Conservation (phyloP, 2,329 filamentous ascomycete species). For the Claviceps arundinis region DNA sequence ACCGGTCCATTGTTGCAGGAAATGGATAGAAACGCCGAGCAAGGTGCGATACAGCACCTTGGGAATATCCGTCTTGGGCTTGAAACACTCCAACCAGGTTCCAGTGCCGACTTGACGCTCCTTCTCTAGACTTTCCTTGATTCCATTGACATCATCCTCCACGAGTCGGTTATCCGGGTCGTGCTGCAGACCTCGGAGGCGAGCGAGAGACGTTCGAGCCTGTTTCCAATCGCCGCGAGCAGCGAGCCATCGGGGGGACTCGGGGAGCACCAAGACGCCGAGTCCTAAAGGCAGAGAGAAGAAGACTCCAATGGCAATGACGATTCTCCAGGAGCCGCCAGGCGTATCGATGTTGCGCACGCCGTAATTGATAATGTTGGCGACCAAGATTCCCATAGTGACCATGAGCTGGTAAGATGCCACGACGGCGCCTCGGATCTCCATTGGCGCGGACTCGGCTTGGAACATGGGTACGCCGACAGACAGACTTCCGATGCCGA, state of each 20-base stretch:
- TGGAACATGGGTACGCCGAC: slow-evolving; percentile 56
- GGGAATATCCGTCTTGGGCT: slow-evolving; percentile 33
- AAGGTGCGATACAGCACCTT: slow-evolving; percentile 51
- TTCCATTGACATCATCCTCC: slow-evolving; percentile 40
- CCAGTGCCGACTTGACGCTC: slow-evolving; percentile 31
- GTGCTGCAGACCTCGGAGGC: slow-evolving; percentile 37
- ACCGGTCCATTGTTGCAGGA: slow-evolving; percentile 54
- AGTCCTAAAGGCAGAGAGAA: slow-evolving; percentile 38
- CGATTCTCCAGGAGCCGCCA: slow-evolving; percentile 45
- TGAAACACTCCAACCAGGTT: slow-evolving; percentile 48
- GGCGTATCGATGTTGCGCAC: slow-evolving; percentile 28
- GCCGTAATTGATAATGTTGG: slow-evolving; percentile 42
- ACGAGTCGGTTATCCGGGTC: slow-evolving; percentile 30
- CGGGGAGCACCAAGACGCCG: slow-evolving; percentile 40
- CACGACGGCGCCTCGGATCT: slow-evolving; percentile 52
- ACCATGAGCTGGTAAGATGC: slow-evolving; percentile 63
- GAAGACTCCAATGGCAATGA: slow-evolving; percentile 42
- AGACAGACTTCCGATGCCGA: slow-evolving; percentile 54
- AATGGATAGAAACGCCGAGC: slow-evolving; percentile 50
- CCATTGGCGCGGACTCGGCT: slow-evolving; percentile 46
- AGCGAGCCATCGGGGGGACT: slow-evolving; percentile 44
- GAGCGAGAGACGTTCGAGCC: slow-evolving; percentile 36
- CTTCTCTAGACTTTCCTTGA: slow-evolving; percentile 32
- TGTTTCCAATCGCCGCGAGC: slow-evolving; percentile 31
- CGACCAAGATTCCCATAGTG: slow-evolving; percentile 52